These are phyloP conservation scores for Metschnikowia shivogae DNA, from an alignment of 805 yeast species.

Conservation along the genomic window DNA sequence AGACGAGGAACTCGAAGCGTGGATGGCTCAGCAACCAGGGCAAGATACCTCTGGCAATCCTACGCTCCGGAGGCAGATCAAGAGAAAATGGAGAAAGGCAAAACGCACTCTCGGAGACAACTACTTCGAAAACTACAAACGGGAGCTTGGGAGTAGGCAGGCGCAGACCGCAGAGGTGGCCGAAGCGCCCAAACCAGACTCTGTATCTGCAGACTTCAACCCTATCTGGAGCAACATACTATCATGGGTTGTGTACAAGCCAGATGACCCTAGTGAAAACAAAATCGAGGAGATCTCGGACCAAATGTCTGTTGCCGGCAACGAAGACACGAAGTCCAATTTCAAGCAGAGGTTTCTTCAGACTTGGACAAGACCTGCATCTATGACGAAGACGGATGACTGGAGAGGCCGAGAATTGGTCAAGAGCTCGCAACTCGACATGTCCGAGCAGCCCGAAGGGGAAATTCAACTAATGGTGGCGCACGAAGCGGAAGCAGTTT, in stretches of 20 bases:
- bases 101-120: constrained; percentile 4
- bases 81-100: constrained; percentile 2
- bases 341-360: constrained; percentile 1
- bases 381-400: neutral
- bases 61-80: constrained; percentile 2
- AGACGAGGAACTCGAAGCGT: constrained; percentile 4
- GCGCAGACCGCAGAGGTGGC: neutral
- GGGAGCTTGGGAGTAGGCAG: constrained; percentile 3
- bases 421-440: neutral
- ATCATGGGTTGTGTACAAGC: constrained; percentile 32
- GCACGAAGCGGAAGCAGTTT: neutral
- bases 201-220: constrained; percentile 17
- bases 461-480: neutral
- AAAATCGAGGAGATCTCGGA: constrained; percentile 14
- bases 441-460: neutral
- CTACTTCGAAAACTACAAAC: constrained; percentile 7
- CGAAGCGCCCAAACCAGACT: neutral
- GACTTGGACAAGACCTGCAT: constrained; percentile 2
- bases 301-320: neutral
- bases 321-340: neutral
- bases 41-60: neutral
- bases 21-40: neutral
- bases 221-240: constrained; percentile 37
- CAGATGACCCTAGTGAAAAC: neutral
- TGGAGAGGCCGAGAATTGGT: neutral